phyloP scores from a whole-genome alignment of 2,329 filamentous ascomycete species.

The Aspergillus fumigatus region DNA sequence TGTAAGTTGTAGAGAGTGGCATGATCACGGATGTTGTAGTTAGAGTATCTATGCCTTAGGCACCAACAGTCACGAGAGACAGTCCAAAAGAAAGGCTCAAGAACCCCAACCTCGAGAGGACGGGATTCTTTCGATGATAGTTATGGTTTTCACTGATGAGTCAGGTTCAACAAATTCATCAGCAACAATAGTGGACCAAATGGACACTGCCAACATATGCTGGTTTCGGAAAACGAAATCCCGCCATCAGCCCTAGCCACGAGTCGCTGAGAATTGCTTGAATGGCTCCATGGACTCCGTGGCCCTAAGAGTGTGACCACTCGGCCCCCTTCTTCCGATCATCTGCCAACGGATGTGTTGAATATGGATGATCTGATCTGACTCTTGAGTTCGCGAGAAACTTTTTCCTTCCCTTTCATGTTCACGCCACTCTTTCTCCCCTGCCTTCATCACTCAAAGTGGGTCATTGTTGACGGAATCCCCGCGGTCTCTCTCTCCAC shows the following conservation, averaged over 20 bases:
- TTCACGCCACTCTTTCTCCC: too few relatives aligned
- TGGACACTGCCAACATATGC: neutral
- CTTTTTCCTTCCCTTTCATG: neutral
- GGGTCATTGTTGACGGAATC: neutral
- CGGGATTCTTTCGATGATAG: neutral
- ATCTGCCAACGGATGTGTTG: neutral
- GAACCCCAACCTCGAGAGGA: neutral
- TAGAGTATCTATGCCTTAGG: neutral
- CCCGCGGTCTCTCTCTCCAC: neutral
- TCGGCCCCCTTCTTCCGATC: neutral
- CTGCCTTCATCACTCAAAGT: neutral
- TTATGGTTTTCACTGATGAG: neutral
- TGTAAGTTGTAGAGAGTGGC: neutral
- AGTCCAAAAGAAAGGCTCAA: neutral
- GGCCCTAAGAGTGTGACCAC: neutral
- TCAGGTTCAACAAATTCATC: neutral
- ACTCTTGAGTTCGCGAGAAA: neutral
- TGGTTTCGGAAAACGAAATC: conserved; percentile 5
- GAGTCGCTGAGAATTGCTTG: conserved; percentile 1
- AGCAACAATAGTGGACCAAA: neutral
- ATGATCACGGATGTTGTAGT: neutral
- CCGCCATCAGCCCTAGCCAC: conserved; percentile 7
- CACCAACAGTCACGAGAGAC: neutral
- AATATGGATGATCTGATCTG: neutral
- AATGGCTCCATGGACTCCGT: neutral